phyloP scores from a whole-genome alignment of 2,329 filamentous ascomycete genomes.

The Paracoccidioides brasiliensis region DNA sequence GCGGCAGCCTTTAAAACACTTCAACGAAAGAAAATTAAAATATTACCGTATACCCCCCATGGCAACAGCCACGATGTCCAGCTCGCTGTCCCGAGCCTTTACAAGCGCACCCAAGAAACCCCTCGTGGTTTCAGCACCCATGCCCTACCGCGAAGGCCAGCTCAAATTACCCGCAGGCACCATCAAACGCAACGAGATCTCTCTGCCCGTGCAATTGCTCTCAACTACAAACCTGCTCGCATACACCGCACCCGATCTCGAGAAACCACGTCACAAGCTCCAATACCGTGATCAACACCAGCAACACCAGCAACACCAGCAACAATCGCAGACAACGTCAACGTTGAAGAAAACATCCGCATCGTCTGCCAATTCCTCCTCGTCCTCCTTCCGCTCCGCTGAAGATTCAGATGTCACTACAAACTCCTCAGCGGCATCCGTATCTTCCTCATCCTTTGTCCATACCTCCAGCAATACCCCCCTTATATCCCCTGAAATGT shows the following conservation, averaged over 20 bases:
- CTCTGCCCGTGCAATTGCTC: conserved; percentile 69
- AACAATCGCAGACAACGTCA: background rate
- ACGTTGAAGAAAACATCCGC: conserved; percentile 19
- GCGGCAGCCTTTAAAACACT: too few relatives aligned
- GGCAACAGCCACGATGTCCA: conserved; percentile 21
- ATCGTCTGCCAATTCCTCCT: conserved; percentile 32
- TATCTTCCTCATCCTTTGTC: conserved; percentile 45
- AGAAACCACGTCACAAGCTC: too few relatives aligned
- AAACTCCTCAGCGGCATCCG: conserved; percentile 28
- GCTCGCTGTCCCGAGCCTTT: conserved; percentile 31
- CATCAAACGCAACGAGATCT: conserved; percentile 50
- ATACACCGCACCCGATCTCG: conserved; percentile 84
- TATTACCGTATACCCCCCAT: too few relatives aligned
- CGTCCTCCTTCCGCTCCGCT: conserved; percentile 47
- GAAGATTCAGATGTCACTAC: conserved; percentile 50
- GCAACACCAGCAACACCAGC: background rate
- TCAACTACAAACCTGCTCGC: conserved; percentile 95
- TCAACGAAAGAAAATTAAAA: too few relatives aligned
- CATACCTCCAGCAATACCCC: conserved; percentile 38
- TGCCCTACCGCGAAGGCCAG: conserved; percentile 34
- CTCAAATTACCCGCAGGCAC: conserved; percentile 32
- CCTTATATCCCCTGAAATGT: conserved; percentile 33
- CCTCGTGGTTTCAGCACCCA: conserved; percentile 32
- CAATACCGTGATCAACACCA: background rate
- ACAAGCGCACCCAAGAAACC: conserved; percentile 36